phyloP scores from a whole-genome alignment of 2,329 filamentous ascomycete genomes.

The Xylaria sp. region DNA sequence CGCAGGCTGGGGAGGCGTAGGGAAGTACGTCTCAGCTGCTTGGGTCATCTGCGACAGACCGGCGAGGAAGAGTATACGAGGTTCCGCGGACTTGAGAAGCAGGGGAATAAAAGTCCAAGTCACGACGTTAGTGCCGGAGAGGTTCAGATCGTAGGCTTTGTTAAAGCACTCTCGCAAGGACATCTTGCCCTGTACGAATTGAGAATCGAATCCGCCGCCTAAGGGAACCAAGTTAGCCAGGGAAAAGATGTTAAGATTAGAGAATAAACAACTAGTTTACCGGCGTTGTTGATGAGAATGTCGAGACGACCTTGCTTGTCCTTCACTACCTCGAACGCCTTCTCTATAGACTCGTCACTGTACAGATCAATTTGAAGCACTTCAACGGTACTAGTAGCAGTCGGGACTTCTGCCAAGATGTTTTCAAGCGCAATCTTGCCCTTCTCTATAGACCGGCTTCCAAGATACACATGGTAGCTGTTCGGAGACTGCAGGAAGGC shows the following conservation, averaged over 20 bases:
- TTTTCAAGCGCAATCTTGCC: slow-evolving; percentile 58
- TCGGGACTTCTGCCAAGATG: slow-evolving; percentile 54
- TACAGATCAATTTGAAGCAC: slow-evolving; percentile 2
- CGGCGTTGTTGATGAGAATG: slow-evolving; percentile 67
- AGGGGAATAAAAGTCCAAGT: slow-evolving; percentile 56
- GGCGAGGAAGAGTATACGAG: slow-evolving; percentile 61
- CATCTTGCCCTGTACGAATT: slow-evolving; percentile 43
- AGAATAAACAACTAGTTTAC: slow-evolving; percentile 48
- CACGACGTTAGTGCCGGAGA: slow-evolving; percentile 56
- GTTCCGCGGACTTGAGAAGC: slow-evolving; percentile 56
- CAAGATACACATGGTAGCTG: slow-evolving; percentile 65
- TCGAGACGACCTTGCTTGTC: slow-evolving; percentile 59
- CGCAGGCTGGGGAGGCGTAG: slow-evolving; percentile 39
- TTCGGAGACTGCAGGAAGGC: slow-evolving; percentile 58
- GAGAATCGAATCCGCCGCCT: slow-evolving; percentile 57
- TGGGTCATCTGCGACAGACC: slow-evolving; percentile 55
- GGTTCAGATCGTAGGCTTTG: slow-evolving; percentile 61
- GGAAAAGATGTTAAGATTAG: not conserved
- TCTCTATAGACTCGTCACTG: slow-evolving; percentile 52
- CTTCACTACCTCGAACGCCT: slow-evolving; percentile 56
- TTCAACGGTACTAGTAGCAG: not conserved
- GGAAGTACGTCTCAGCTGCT: slow-evolving; percentile 44
- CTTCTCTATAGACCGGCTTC: slow-evolving; percentile 62
- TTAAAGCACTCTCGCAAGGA: slow-evolving; percentile 56
- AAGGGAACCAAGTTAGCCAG: not conserved